Evolutionary conservation across 768 basidiomycete genomes (phyloP), one percentile per base, ranked within the genome.

Genomic region (Obba rivulosa): DNA sequence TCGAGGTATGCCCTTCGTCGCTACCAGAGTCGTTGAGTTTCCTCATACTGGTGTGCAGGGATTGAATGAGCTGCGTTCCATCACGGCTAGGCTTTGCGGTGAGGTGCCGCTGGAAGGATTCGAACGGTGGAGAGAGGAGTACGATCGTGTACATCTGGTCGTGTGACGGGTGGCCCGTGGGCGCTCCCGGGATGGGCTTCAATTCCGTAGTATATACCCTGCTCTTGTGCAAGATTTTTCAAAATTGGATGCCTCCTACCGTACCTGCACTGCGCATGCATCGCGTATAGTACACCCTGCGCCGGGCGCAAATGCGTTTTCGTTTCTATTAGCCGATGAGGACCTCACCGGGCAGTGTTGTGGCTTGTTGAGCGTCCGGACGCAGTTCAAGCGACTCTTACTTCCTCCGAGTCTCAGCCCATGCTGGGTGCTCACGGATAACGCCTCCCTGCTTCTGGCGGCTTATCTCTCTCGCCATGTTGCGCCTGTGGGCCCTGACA

Each of bases 21-120:
- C 24, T 20, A 9, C 13, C 1, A 17, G 39, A 3, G 10, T 8
- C 18, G 18, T 10, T 23, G 34, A 44, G 25, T 24, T 31, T 3
- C 5, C 24, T 4, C 8, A 25, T 13, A 3, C 10, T 13, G 4
- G 23, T 17, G 21, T 39, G 13, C 40, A 73, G 71, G 58, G 54
- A 1, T 43, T 73, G 38, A 69, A 72, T 47, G 70, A 71, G 40
- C 51, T 69, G n/a, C 66, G 71, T 13, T 40, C 41, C 16, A 64
- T 72, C 39, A 64, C 66, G 9, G 67, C 62, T 24, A 53, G 60
- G 3, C 54, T 74, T 8, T 72, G 70, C 50, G 73, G 73, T 4
- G 73, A 73, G 52, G 62, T 73, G 10, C 68, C 69, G 8, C 51
- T 74, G 9, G 55, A 55, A 48, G 73, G 73, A 2, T 73, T 67